These are phyloP conservation scores for Metschnikowia picachoensis DNA, from an alignment of 805 yeast species.

Conservation along the genomic window DNA sequence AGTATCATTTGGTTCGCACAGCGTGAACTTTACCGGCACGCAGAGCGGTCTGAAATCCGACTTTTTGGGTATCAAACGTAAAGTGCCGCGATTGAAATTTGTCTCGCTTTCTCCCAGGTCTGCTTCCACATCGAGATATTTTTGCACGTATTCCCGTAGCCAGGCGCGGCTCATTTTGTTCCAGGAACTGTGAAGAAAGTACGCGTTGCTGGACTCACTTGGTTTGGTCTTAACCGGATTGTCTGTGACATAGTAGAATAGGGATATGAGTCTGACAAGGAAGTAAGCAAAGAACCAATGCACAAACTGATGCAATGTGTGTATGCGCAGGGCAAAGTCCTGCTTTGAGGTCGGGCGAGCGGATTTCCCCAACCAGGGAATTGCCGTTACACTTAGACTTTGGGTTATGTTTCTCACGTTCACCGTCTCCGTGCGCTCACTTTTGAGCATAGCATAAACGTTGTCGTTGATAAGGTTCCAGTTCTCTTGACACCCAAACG, in stretches of 20 bases:
- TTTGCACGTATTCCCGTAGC: slow-evolving; percentile 38
- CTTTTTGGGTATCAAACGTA: slow-evolving; percentile 58
- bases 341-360: slow-evolving; percentile 29
- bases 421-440: slow-evolving; percentile 30
- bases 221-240: slow-evolving; percentile 2
- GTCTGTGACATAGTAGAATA: slow-evolving; percentile 69
- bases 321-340: slow-evolving; percentile 38
- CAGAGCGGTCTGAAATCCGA: slow-evolving; percentile 58
- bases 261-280: slow-evolving; percentile 43
- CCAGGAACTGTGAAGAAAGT: slow-evolving; percentile 63
- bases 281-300: slow-evolving; percentile 55
- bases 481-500: slow-evolving; percentile 53
- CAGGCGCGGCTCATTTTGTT: slow-evolving; percentile 36
- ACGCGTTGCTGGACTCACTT: slow-evolving; percentile 33
- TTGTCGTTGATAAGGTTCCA: slow-evolving; percentile 4
- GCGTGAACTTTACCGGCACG: slow-evolving; percentile 35
- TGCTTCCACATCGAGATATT: slow-evolving; percentile 26
- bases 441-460: slow-evolving; percentile 3
- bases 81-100: slow-evolving; percentile 31
- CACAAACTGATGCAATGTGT: slow-evolving; percentile 40
- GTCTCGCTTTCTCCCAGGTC: background rate
- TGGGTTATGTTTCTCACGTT: slow-evolving; percentile 28
- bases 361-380: slow-evolving; percentile 53
- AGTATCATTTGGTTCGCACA: background rate
- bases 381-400: slow-evolving; percentile 39